Percentiles rank a stretch among this genome's conserved stretches.
These are phyloP conservation scores for Ustulina deusta DNA, from an alignment of 2,329 filamentous ascomycete genomes.

Conservation along the genomic window DNA sequence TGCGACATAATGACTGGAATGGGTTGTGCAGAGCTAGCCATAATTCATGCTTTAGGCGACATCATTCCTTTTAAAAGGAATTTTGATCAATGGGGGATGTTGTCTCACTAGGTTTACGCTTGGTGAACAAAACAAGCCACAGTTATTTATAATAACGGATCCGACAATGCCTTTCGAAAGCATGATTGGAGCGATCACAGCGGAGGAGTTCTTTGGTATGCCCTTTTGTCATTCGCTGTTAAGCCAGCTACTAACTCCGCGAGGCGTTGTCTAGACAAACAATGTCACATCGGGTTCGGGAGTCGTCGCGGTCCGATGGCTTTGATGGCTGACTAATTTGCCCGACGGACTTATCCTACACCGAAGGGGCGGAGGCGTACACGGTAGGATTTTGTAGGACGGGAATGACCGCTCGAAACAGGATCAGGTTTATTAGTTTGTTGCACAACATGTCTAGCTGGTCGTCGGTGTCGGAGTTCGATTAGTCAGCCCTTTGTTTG, in stretches of 20 bases:
- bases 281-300: neutral
- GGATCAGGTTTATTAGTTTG: too few relatives aligned
- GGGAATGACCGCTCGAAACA: neutral
- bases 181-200: too few relatives aligned
- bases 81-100: too few relatives aligned
- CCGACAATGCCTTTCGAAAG: neutral
- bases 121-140: too few relatives aligned
- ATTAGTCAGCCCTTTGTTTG: neutral
- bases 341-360: neutral
- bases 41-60: too few relatives aligned
- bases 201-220: too few relatives aligned
- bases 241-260: neutral
- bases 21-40: too few relatives aligned
- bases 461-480: neutral
- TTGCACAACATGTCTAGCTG: neutral
- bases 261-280: neutral
- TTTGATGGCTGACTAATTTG: constrained; percentile 1
- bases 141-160: neutral
- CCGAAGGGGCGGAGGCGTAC: neutral
- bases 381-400: neutral
- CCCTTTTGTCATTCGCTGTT: neutral
- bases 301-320: neutral
- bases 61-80: too few relatives aligned
- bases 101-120: too few relatives aligned
- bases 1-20: too few relatives aligned